Evolutionary conservation across 208 protist species (phyloP).

Genomic region (Dictyostelium gargantuum): DNA sequence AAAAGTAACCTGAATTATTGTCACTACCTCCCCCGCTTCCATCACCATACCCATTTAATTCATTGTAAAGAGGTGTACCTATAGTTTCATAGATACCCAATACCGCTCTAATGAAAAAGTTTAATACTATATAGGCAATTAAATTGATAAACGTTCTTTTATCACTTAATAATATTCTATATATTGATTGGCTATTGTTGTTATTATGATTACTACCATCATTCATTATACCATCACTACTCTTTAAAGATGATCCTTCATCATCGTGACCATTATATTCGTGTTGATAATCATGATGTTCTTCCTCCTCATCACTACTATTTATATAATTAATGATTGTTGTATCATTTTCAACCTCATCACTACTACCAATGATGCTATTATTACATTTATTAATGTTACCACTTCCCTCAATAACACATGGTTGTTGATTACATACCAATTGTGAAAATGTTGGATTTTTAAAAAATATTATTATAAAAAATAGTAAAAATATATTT

Average conservation of each 20-base stretch:
- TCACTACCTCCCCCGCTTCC: not conserved
- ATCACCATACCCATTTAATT: not conserved
- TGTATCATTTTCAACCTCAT: not conserved
- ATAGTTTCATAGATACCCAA: not conserved
- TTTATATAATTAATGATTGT: no score
- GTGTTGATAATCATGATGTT: no score
- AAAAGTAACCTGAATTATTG: not conserved
- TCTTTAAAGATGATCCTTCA: not conserved
- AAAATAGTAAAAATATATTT: not conserved
- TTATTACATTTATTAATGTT: not conserved
- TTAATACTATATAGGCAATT: not conserved
- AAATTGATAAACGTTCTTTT: not conserved
- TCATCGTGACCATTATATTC: no score
- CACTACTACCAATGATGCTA: not conserved
- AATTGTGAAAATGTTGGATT: not conserved
- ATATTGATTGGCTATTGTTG: not conserved
- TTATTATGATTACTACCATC: no score
- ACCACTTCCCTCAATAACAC: not conserved
- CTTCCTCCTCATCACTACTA: not conserved
- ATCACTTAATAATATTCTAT: not conserved
- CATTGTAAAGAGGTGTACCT: not conserved
- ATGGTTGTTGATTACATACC: not conserved
- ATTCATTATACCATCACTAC: not conserved
- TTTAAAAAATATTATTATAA: not conserved
- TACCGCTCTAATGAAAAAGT: not conserved